Percentiles rank a stretch among this genome's conserved stretches.
Evolutionary conservation across 257 asterid genomes (phyloP).

Genomic region (Primulina huaijiensis): DNA sequence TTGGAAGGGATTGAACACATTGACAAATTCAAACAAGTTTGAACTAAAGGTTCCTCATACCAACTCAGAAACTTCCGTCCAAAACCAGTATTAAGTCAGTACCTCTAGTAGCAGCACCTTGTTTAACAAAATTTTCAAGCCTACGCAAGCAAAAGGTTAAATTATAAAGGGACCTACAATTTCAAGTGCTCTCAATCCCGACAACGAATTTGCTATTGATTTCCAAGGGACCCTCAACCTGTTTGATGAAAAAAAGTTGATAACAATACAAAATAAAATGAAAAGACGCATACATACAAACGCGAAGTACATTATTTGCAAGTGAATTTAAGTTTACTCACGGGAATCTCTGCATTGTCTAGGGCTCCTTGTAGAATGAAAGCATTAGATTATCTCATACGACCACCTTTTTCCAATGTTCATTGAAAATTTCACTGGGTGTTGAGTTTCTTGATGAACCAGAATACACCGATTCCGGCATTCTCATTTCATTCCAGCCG

Average conservation of each 20-base stretch:
- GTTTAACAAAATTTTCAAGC: background rate
- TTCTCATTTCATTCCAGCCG: background rate
- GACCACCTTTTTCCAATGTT: background rate
- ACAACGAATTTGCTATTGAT: constrained; percentile 2
- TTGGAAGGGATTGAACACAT: background rate
- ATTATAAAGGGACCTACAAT: constrained; percentile 14
- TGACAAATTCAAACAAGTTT: background rate
- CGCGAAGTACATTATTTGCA: background rate
- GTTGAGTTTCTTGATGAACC: background rate
- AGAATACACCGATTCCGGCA: background rate
- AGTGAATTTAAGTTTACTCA: background rate
- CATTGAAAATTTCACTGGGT: background rate
- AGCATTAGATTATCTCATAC: background rate
- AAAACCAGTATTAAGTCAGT: background rate
- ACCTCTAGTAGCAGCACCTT: background rate
- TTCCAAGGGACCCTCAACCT: constrained; percentile 17
- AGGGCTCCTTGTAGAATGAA: background rate
- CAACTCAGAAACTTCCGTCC: no score
- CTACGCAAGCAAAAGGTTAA: background rate
- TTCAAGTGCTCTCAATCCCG: constrained; percentile 17
- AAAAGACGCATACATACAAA: background rate
- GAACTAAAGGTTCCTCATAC: background rate
- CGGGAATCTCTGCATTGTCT: background rate
- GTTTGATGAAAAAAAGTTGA: constrained; percentile 4
- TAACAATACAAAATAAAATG: background rate